A percentile compares a stretch with the other conserved stretches of the same genome.
phyloP scores from a whole-genome alignment of 306 rosid genomes.

The Vigna nakashimae region DNA sequence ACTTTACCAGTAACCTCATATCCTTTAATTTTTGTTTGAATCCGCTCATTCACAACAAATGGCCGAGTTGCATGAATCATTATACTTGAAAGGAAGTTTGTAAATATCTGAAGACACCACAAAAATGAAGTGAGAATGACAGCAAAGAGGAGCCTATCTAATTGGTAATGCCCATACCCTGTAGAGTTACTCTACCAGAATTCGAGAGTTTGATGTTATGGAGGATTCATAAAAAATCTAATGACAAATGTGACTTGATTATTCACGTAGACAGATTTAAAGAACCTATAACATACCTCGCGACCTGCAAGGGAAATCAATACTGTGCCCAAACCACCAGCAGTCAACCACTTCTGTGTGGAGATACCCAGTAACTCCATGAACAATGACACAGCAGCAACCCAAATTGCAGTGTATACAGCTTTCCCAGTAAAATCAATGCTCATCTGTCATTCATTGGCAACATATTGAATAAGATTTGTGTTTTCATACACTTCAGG shows the following conservation, averaged over 20 bases:
- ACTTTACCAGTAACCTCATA: conserved; percentile 97
- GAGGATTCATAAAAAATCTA: conserved; percentile 21
- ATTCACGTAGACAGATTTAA: conserved; percentile 28
- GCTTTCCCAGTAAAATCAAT: conserved; percentile 93
- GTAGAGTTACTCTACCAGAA: background rate
- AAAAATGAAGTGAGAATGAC: conserved; percentile 45
- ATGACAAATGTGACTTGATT: conserved; percentile 30
- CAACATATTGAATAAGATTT: conserved; percentile 51
- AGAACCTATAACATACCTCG: conserved; percentile 72
- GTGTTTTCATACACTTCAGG: background rate
- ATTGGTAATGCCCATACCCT: conserved; percentile 29
- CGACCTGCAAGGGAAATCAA: conserved; percentile 95
- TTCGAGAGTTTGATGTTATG: conserved; percentile 36
- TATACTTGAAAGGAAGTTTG: conserved; percentile 93
- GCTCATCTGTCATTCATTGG: conserved; percentile 67
- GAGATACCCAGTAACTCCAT: conserved; percentile 98
- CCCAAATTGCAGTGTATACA: conserved; percentile 90
- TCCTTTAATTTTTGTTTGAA: conserved; percentile 92
- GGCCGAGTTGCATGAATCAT: conserved; percentile 97
- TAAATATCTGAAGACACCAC: conserved; percentile 83
- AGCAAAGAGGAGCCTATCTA: conserved; percentile 27
- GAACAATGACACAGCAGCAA: conserved; percentile 92
- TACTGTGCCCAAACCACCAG: conserved; percentile 98
- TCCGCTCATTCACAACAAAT: conserved; percentile 92
- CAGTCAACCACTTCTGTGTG: conserved; percentile 93